phyloP scores from a whole-genome alignment of 1,284 basidiomycete species.

The Fomes fomentarius region DNA sequence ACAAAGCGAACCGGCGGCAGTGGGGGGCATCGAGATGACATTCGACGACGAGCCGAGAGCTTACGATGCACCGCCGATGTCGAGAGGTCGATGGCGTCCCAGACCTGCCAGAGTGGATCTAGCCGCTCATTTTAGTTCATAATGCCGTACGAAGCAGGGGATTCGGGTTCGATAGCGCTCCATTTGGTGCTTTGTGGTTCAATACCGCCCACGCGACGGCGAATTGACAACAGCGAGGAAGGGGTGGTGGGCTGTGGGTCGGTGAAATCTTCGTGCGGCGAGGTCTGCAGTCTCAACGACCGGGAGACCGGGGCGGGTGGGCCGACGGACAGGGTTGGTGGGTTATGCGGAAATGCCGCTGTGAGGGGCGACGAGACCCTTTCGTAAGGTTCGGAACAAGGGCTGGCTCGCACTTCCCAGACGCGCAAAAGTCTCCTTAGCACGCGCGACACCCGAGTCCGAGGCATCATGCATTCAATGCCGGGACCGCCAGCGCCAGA shows the following conservation, averaged over 20 bases:
- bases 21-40: not conserved
- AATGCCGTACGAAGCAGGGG: not conserved
- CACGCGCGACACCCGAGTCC: too few species aligned
- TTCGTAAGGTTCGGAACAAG: not conserved
- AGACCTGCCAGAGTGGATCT: not conserved
- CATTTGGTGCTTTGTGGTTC: too few species aligned
- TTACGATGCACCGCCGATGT: not conserved
- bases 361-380: not conserved
- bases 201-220: too few species aligned
- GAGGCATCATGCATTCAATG: not conserved
- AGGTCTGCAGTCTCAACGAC: not conserved
- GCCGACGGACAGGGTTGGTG: slow-evolving; percentile 7
- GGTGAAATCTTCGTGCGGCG: not conserved
- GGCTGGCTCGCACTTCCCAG: not conserved
- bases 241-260: too few species aligned
- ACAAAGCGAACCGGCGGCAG: slow-evolving; percentile 5
- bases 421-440: not conserved
- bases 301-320: slow-evolving; percentile 3
- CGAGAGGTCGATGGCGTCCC: not conserved
- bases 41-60: too few species aligned
- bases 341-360: slow-evolving; percentile 2
- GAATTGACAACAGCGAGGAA: too few species aligned
- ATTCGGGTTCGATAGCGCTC: too few species aligned
- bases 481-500: slow-evolving; percentile 13
- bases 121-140: not conserved